Evolutionary conservation across 768 basidiomycete genomes (phyloP), one percentile per base, ranked within the genome.

Genomic region (Hygrocybe coccinea): DNA sequence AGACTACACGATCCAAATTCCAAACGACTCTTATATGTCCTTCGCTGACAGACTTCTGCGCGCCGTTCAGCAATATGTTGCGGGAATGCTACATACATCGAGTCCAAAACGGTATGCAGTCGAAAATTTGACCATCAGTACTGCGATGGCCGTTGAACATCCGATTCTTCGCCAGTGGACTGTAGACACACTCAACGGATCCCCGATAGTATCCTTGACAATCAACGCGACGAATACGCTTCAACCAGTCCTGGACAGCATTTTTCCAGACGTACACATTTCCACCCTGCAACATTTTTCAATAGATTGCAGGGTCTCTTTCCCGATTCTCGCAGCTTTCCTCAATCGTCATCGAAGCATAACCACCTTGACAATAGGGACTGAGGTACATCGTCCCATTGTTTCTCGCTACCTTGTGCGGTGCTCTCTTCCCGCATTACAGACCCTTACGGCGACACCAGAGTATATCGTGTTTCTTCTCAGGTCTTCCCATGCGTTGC

Each of bases 261-360:
- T 63, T 45, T 61, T 68, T 24, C 45, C 48, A 5, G 46, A 52
- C 48, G 17, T 68, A 39, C 54, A 62, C 34, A 58, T 69, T 34
- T 65, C 64, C 7, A 52, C 61, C 2, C 62, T 68, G 14, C 17
- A 52, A 33, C 29, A 45, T 14, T 61, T 69, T 19, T 54, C 63
- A 8, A 50, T 61, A 39, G 54, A 59, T 25, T 59, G 61, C 0
- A 29, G 49, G 7, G 52, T 57, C 50, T 19, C 58, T 22, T 66
- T 68, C 22, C 44, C 53, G 1, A 59, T 58, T 46, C 54, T 69
- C 34, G 21, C 64, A 38, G 11, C 34, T 44, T 69, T 69, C 46
- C 55, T 68, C n/a, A 55, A 35, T 2, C 65, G 68, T 43, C 68
- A 69, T 55, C 60, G 61, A 3, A 58, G 52, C 3, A 62, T 69